A percentile compares a stretch with the other conserved stretches of the same genome.
Evolutionary conservation across 2,329 filamentous ascomycete genomes (phyloP).

Genomic region (Fusarium setosum): DNA sequence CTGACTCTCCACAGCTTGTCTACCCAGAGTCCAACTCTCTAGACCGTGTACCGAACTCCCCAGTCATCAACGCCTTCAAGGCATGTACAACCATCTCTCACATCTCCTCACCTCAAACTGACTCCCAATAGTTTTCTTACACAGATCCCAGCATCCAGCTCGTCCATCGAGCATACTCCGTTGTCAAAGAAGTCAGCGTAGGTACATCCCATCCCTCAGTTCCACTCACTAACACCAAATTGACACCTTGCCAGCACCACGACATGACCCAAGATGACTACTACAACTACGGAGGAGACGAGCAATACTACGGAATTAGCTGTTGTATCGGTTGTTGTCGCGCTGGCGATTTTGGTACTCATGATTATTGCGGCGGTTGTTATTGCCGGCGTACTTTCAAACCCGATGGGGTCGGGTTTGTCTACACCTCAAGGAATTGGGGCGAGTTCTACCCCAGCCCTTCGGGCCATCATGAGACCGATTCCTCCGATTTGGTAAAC

Average conservation of each 20-base stretch:
- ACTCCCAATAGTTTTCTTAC: too few species aligned
- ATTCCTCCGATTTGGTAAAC: background rate
- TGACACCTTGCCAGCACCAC: background rate
- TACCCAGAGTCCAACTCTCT: background rate
- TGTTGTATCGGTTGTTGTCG: conserved; percentile 49
- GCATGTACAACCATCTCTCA: background rate
- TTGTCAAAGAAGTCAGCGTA: too few species aligned
- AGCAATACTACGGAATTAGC: conserved; percentile 6
- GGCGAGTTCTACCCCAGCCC: conserved; percentile 36
- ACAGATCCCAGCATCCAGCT: too few species aligned
- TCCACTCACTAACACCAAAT: too few species aligned
- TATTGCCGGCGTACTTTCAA: conserved; percentile 18
- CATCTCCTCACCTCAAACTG: too few species aligned
- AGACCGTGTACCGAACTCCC: background rate
- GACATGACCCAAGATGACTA: background rate
- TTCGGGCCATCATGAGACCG: background rate
- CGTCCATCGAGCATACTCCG: too few species aligned
- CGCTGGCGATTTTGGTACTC: conserved; percentile 45
- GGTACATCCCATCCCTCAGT: too few species aligned
- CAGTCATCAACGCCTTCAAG: background rate
- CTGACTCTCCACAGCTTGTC: background rate
- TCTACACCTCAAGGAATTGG: conserved; percentile 15
- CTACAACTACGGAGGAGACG: background rate
- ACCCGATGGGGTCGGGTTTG: conserved; percentile 7
- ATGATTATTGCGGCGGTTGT: conserved; percentile 44